phyloP scores from a whole-genome alignment of 805 yeast species.

The Torulaspora quercuum region DNA sequence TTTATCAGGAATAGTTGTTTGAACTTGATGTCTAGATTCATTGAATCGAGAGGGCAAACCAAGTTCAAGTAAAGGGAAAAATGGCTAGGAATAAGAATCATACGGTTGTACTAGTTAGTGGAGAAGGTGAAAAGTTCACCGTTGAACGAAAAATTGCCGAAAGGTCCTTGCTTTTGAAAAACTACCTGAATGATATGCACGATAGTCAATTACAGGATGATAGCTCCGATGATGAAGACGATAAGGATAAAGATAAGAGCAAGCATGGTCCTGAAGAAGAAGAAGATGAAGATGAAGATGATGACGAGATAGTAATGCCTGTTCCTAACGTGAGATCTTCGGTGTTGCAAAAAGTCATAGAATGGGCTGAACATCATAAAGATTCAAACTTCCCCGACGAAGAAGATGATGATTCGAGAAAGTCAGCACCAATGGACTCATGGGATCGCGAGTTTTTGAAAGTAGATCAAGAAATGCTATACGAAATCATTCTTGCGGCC shows the following conservation, averaged over 20 bases:
- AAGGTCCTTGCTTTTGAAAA: slow-evolving; percentile 78
- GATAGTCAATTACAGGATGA: slow-evolving; percentile 56
- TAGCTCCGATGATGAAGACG: slow-evolving; percentile 42
- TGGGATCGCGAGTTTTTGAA: slow-evolving; percentile 95
- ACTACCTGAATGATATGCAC: slow-evolving; percentile 74
- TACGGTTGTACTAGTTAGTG: slow-evolving; percentile 58
- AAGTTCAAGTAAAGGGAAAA: background rate
- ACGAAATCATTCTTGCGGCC: slow-evolving; percentile 78
- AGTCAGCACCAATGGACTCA: slow-evolving; percentile 86
- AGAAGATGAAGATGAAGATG: slow-evolving; percentile 53
- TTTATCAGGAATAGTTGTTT: too few relatives aligned
- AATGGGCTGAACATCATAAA: slow-evolving; percentile 95
- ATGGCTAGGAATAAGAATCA: slow-evolving; percentile 20
- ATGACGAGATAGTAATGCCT: slow-evolving; percentile 75
- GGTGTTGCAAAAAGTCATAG: slow-evolving; percentile 84
- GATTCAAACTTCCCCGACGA: slow-evolving; percentile 74
- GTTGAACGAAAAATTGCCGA: slow-evolving; percentile 82
- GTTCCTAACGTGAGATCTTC: slow-evolving; percentile 86
- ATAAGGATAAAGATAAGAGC: slow-evolving; percentile 43
- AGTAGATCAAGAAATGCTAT: slow-evolving; percentile 88
- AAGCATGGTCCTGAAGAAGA: slow-evolving; percentile 45
- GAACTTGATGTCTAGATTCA: too few relatives aligned
- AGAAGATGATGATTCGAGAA: slow-evolving; percentile 78
- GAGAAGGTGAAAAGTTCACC: slow-evolving; percentile 75
- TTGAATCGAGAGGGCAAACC: background rate